Conservation (phyloP, 129 eudicot genomes). For the Sambucus nigra region DNA sequence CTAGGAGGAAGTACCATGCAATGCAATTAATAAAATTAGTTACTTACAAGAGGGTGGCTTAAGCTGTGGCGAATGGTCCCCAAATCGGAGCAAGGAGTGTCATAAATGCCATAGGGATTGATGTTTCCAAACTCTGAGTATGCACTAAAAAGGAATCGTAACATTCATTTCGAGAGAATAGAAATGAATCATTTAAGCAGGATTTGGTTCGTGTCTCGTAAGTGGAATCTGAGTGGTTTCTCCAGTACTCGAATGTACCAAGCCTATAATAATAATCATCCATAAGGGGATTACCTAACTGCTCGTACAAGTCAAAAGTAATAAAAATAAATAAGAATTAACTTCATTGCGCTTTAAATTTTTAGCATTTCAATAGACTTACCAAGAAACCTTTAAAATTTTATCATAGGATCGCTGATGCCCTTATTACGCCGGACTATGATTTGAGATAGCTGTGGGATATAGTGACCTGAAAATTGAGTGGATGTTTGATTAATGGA, state of each 20-base stretch:
- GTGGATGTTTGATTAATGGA: neutral
- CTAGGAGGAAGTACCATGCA: neutral
- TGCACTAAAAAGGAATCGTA: constrained; percentile 35
- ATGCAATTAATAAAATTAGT: neutral
- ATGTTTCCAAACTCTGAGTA: constrained; percentile 58
- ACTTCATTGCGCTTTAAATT: neutral
- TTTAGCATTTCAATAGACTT: neutral
- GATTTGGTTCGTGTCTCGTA: constrained; percentile 34
- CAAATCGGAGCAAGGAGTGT: constrained; percentile 33
- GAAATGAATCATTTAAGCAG: constrained; percentile 47
- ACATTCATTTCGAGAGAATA: constrained; percentile 41
- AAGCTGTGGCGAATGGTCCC: constrained; percentile 26
- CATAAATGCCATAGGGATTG: constrained; percentile 60
- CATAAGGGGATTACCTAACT: constrained; percentile 60
- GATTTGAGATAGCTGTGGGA: constrained; percentile 51
- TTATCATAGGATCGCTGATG: constrained; percentile 32
- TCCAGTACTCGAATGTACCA: constrained; percentile 63
- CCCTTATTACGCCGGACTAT: constrained; percentile 42
- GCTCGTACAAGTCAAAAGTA: constrained; percentile 1
- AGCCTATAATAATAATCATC: constrained; percentile 47
- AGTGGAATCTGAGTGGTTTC: constrained; percentile 54
- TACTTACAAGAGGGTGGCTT: constrained; percentile 39
- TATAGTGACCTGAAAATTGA: constrained; percentile 42
- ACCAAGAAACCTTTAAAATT: constrained; percentile 70
- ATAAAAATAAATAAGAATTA: neutral